Evolutionary conservation across 2,329 filamentous ascomycete genomes (phyloP), one percentile per base, ranked within the genome.

Genomic region (Talaromyces sp.): DNA sequence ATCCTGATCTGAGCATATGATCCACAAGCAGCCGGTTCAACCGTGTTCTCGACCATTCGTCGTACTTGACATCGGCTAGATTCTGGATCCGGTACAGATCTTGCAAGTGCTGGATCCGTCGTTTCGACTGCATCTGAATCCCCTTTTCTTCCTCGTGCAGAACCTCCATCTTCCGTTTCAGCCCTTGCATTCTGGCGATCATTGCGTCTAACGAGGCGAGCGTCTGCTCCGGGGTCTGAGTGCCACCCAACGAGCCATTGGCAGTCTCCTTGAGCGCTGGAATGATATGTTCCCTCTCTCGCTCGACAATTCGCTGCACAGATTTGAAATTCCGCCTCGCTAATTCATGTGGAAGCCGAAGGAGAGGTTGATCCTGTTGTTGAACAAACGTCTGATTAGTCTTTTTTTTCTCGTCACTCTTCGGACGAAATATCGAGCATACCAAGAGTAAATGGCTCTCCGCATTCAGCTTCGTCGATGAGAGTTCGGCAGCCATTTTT

Each of bases 321-420:
- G 88, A 86, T 69, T 96, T 94, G 78, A 97, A 95, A 78, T 96
- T 97, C 74, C 94, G 93, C 59, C 92, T 89, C 24, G 95, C 87
- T 60, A 97, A 88, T 73, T 97, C 94, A 76, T 93, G 89, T 19
- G 94, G 94, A 24, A 97, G 86, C 35, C 92, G 91, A 66, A 99
- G 86, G 65, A 97, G 89, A 3, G 93, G 89, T 83, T 97, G 93
- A 72, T 99, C 94, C 92, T 93, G 46, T 52, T 29, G 48, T 46
- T 7, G 24, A 21, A 51, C 38, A 46, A 58, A 24, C 59, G 38
- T 48, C 51, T 64, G 27, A 58, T 61, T 59, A 55, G 63, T 57
- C 46, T 54, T 27, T 38, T 38, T 38, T 46, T 43, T 43, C 14
- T 11, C 10, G 7, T 9, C n/a, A 24, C 4, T 12, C 19, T 12